These are phyloP conservation scores for Exophiala oligosperma DNA, from an alignment of 2,329 filamentous ascomycete species.

Conservation along the genomic window DNA sequence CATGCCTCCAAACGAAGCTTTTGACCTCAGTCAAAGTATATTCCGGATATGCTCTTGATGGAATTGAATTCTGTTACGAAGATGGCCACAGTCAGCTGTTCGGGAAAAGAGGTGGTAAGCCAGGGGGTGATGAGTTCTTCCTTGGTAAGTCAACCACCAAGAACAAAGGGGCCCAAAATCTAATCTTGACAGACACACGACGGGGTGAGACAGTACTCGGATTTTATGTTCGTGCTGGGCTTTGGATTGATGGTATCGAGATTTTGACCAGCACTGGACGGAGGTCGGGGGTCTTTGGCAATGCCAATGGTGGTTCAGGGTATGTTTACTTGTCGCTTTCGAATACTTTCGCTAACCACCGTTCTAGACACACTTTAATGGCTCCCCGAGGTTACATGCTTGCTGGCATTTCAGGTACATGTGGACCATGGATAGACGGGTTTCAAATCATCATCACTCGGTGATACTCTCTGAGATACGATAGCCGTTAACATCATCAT, in stretches of 20 bases:
- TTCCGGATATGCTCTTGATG: constrained; percentile 74
- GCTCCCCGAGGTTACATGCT: constrained; percentile 87
- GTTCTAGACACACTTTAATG: constrained; percentile 74
- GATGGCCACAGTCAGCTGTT: constrained; percentile 82
- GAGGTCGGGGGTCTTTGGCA: constrained; percentile 82
- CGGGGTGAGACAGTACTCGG: constrained; percentile 85
- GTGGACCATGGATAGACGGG: constrained; percentile 77
- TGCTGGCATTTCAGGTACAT: constrained; percentile 82
- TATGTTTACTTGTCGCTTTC: constrained; percentile 53
- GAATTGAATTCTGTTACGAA: constrained; percentile 90
- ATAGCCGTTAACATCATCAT: too few species aligned
- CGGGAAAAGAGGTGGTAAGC: constrained; percentile 73
- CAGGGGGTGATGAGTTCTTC: constrained; percentile 71
- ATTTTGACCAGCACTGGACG: constrained; percentile 87
- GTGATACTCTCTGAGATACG: constrained; percentile 40
- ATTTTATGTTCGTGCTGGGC: constrained; percentile 76
- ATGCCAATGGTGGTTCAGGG: constrained; percentile 75
- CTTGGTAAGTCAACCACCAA: constrained; percentile 60
- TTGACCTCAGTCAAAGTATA: constrained; percentile 75
- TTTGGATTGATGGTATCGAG: constrained; percentile 85
- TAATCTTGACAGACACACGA: constrained; percentile 64
- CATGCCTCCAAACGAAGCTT: constrained; percentile 67
- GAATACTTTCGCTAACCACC: constrained; percentile 2
- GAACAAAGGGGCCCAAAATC: constrained; percentile 8
- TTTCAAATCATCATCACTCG: constrained; percentile 78